Conservation (phyloP, 78 protist species). For the Diacronema lutheri region DNA sequence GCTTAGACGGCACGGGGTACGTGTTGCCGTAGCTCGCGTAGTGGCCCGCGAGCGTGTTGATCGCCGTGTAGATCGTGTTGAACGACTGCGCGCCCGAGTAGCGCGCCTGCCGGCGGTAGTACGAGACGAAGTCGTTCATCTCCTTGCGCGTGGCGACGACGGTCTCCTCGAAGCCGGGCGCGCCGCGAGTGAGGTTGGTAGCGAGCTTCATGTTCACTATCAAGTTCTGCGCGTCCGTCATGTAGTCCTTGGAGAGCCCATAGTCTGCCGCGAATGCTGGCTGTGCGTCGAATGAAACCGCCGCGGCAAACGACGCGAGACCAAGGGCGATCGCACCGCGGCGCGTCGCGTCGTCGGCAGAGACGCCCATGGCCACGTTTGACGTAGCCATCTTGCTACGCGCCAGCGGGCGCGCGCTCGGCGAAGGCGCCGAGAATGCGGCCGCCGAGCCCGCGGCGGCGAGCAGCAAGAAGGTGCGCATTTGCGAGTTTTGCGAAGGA, state of each 20-base stretch:
- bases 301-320: too few relatives aligned
- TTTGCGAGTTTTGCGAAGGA: too few relatives aligned
- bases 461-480: too few relatives aligned
- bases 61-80: neutral
- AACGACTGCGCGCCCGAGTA: constrained; percentile 1
- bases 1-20: constrained; percentile 26
- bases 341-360: too few relatives aligned
- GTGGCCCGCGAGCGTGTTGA: constrained; percentile 22
- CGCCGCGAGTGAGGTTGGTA: neutral
- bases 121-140: constrained; percentile 9
- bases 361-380: too few relatives aligned
- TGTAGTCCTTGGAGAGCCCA: constrained; percentile 1
- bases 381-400: too few relatives aligned
- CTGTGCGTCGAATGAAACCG: neutral
- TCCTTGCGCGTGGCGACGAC: neutral
- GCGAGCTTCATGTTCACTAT: neutral
- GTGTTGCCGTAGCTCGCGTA: constrained; percentile 21
- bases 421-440: too few relatives aligned
- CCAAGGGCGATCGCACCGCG: too few relatives aligned
- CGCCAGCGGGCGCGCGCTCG: too few relatives aligned
- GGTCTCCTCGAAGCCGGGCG: neutral
- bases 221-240: neutral
- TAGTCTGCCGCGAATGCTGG: neutral
- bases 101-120: constrained; percentile 14
- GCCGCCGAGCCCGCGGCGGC: too few relatives aligned